Percentiles rank a stretch among this genome's conserved stretches.
Evolutionary conservation across 108 stramenopile species (phyloP).

Genomic region (Heterococcus sp.): DNA sequence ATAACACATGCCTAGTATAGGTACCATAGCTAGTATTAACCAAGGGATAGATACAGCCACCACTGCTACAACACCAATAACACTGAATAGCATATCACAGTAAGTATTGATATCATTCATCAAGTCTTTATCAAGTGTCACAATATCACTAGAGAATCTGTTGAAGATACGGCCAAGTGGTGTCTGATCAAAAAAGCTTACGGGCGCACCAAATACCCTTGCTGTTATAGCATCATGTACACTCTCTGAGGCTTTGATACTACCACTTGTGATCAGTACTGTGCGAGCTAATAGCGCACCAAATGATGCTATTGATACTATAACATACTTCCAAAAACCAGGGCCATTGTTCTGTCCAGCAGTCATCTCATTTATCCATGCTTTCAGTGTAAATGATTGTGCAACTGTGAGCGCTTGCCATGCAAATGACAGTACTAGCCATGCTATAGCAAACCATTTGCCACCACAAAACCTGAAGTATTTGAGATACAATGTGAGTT

Average conservation of each 20-base stretch:
- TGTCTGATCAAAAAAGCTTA: slow-evolving; percentile 84
- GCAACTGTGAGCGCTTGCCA: slow-evolving; percentile 44
- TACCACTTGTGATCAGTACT: slow-evolving; percentile 31
- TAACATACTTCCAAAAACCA: slow-evolving; percentile 16
- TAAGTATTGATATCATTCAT: slow-evolving; percentile 49
- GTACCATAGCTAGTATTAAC: slow-evolving; percentile 17
- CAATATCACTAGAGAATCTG: slow-evolving; percentile 80
- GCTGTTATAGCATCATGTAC: slow-evolving; percentile 32
- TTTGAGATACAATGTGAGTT: slow-evolving; percentile 56
- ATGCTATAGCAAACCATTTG: slow-evolving; percentile 19
- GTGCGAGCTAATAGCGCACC: slow-evolving; percentile 2
- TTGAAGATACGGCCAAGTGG: slow-evolving; percentile 70
- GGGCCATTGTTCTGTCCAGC: not conserved
- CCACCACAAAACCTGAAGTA: slow-evolving; percentile 39
- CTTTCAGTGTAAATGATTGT: slow-evolving; percentile 38
- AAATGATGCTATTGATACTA: slow-evolving; percentile 4
- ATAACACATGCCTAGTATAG: slow-evolving; percentile 19
- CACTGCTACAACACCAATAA: slow-evolving; percentile 39
- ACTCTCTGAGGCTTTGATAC: slow-evolving; percentile 35
- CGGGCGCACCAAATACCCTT: slow-evolving; percentile 70
- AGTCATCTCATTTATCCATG: slow-evolving; percentile 32
- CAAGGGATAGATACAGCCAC: slow-evolving; percentile 14
- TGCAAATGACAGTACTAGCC: slow-evolving; percentile 6
- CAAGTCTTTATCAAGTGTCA: slow-evolving; percentile 80
- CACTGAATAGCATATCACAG: slow-evolving; percentile 21